Evolutionary conservation across 2,329 filamentous ascomycete species (phyloP), one percentile per base, ranked within the genome.

Genomic region (Kalaharituber pfeilii): DNA sequence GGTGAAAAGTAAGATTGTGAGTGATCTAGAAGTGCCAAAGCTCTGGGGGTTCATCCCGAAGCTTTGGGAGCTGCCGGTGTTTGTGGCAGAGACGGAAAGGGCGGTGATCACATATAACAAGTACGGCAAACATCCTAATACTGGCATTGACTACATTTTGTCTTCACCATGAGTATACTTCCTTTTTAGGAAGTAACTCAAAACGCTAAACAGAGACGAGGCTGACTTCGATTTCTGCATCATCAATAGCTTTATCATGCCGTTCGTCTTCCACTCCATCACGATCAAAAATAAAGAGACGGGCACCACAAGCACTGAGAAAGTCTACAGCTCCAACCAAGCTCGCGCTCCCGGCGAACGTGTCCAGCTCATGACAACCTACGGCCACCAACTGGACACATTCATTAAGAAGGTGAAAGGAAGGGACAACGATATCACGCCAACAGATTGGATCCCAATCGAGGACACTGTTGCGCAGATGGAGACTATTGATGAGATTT

Each of bases 391-490:
- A 65, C 65, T 76, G 27, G 72, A 75, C 62, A 66, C 69, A 56
- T 76, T 76, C 60, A 71, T 75, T 11, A 69, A 74, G 62, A 64
- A 63, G 28, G 59, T 75, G 49, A 68, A 67, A 47, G 70, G 69
- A 0, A 63, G 68, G 1, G 56, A 68, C 52, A 18, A 39, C 13
- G 42, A 47, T 47, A 47, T 47, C 22, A n/a, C 9, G 9, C 64
- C 67, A 3, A 66, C 65, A 1, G 55, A 66, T 2, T 74, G 72
- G 70, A 63, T 75, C 6, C 61, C 63, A 15, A 60, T 59, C 1
- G 68, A 72, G 50, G 71, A 74, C 56, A 71, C 67, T 25, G 65
- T 75, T 24, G 61, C 62, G 20, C 69, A 69, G 66, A 72, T 72
- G 69, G 67, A 62, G 63, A 70, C 70, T 65, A 62, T 75, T 27